A percentile compares a stretch with the other conserved stretches of the same genome.
Conservation (phyloP, 257 asterid genomes). For the Capsicum rhomboideum region DNA sequence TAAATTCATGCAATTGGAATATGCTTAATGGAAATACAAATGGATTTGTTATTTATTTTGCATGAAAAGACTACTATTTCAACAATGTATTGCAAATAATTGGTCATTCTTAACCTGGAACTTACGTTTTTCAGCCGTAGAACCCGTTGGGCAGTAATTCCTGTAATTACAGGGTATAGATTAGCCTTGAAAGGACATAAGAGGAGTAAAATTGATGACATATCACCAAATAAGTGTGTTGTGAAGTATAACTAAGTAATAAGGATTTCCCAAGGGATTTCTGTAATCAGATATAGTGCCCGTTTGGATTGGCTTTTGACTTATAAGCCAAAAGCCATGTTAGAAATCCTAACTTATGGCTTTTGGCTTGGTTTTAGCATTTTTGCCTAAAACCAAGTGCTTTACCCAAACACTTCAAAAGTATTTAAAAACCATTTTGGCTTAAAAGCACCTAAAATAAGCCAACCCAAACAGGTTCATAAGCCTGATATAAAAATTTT, state of each 20-base stretch:
- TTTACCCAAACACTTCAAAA: too few relatives aligned
- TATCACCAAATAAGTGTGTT: not conserved
- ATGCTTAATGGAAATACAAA: not conserved
- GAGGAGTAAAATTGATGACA: not conserved
- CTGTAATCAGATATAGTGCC: not conserved
- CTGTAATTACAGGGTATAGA: constrained; percentile 17
- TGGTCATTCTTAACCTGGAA: constrained; percentile 2
- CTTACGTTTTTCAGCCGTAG: constrained; percentile 36
- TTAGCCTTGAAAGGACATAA: not conserved
- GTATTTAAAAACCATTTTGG: too few relatives aligned
- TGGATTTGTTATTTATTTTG: not conserved
- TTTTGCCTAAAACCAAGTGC: too few relatives aligned
- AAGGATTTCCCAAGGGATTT: not conserved
- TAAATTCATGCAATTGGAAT: not conserved
- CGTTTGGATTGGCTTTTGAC: too few relatives aligned
- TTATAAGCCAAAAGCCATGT: too few relatives aligned
- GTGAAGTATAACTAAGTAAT: not conserved
- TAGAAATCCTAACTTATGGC: too few relatives aligned
- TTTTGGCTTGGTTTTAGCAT: too few relatives aligned
- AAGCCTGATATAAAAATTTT: not conserved
- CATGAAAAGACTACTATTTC: not conserved
- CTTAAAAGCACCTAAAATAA: too few relatives aligned
- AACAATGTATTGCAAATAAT: not conserved
- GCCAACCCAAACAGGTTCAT: not conserved
- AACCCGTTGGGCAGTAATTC: constrained; percentile 37